Base-by-base conservation (phyloP, 2,329 filamentous ascomycete genomes). In the Pyrenophora teres region DNA sequence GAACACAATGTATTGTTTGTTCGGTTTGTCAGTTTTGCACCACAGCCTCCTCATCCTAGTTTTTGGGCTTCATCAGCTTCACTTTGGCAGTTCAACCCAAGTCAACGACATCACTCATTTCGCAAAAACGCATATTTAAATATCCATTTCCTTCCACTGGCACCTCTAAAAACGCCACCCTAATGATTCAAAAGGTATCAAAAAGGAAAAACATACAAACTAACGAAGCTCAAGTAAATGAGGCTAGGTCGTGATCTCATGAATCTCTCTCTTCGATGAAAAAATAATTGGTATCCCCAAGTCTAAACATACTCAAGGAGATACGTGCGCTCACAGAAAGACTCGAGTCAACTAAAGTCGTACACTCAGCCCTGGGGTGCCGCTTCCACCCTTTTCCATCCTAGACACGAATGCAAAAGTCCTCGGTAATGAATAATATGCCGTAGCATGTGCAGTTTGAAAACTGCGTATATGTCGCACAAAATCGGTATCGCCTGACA, bases 101-200 rank as follows among this genome's bases (percentile, higher is more conserved):
- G 8, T 9, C 33, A 36, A 30, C 15, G 3, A 19, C 33, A 38
- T 7, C 31, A 15, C 1, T 10, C 15, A n/a, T 30, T 30, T 10
- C 27, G 12, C 27, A 2, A 12, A 13, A 8, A 12, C 9, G 12
- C 27, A 30, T 12, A 30, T 30, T 30, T 30, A 30, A 30, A 25
- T 15, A n/a, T n/a, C 6, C 18, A 32, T 35, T 39, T 18, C 44
- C 39, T 44, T 23, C 40, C 18, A 48, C 35, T 47, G 23, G 58
- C 60, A 67, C 59, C 65, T 70, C 68, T 70, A 68, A 61, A 23
- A 63, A 68, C 65, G 57, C 65, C 63, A 45, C 55, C 63, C 64
- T 65, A 60, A 55, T 43, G 48, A 46, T 60, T 56, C 60, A 58
- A 48, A 54, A 44, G 43, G 39, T 48, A 56, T 39, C 35, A 44